Conservation (phyloP, 2,329 filamentous ascomycete genomes). For the Fusarium acutatum region DNA sequence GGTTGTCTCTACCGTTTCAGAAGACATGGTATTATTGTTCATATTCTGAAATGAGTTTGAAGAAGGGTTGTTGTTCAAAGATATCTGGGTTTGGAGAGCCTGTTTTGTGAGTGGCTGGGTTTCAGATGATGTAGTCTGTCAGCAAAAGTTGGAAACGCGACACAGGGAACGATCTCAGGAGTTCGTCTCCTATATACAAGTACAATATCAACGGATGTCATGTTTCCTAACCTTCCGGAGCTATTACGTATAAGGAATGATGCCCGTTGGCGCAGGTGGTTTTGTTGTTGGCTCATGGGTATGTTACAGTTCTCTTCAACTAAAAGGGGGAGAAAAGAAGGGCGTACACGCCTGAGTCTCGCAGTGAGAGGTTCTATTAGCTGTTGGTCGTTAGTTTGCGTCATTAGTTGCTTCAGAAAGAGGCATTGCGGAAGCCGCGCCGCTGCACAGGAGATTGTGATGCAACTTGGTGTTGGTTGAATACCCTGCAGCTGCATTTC, state of each 20-base stretch:
- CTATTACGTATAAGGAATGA: not conserved
- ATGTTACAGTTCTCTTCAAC: not conserved
- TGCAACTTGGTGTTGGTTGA: not conserved
- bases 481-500: not conserved
- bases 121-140: not conserved
- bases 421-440: not conserved
- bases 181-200: not conserved
- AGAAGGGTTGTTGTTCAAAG: not conserved
- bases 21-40: not conserved
- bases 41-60: not conserved
- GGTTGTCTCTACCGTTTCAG: not conserved
- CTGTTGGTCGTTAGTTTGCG: not conserved
- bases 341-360: fast-evolving
- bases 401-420: not conserved
- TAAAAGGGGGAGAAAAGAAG: not conserved
- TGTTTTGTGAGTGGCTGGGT: not conserved
- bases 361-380: not conserved
- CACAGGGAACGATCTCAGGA: not conserved
- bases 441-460: not conserved
- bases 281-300: not conserved
- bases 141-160: not conserved
- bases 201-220: not conserved
- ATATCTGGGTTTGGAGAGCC: not conserved
- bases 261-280: not conserved
- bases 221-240: not conserved